Evolutionary conservation across 2,329 filamentous ascomycete species (phyloP), one percentile per base, ranked within the genome.

Genomic region (Trichoderma aggressivum): DNA sequence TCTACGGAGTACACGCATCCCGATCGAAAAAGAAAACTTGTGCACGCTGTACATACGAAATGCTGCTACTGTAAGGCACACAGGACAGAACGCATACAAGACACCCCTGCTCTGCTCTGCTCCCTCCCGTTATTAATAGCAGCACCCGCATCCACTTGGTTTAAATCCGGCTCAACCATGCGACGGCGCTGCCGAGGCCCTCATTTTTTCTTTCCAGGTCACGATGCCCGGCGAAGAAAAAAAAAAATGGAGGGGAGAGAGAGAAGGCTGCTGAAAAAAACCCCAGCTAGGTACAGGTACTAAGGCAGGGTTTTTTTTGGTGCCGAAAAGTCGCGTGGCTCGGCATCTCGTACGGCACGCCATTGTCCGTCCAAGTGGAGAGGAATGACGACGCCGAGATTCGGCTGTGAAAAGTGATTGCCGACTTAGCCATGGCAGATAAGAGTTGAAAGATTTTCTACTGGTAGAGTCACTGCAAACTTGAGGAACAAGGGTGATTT

Each of bases 81-180:
- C 53, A 18, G 5, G 7, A 28, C 26, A 43, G 24, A 30, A n/a
- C n/a, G n/a, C n/a, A n/a, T n/a, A n/a, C n/a, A n/a, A n/a, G 16
- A 58, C 26, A 58, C 56, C 56, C 56, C 56, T 58, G 55, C 26
- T 28, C 36, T 18, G n/a, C n/a, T n/a, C 26, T 4, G 26, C 43
- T 26, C 30, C 47, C 65, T 36, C 43, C 58, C 58, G 65, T 61
- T 69, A 69, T 60, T 69, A 69, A 69, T 69, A 69, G 65, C 39
- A 69, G n/a, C 39, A 53, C 64, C n/a, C 24, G 21, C 55, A 43
- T 58, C 64, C 53, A 58, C 64, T 21, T 8, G 32, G 36, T 43
- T 43, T 24, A 28, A 36, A 24, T 11, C 36, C 39, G 34, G 24
- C 28, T 30, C n/a, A 10, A 14, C 16, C 43, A 39, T 56, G 63